phyloP scores from a whole-genome alignment of 164 flowering plant genomes.

The Sextonia rubra region DNA sequence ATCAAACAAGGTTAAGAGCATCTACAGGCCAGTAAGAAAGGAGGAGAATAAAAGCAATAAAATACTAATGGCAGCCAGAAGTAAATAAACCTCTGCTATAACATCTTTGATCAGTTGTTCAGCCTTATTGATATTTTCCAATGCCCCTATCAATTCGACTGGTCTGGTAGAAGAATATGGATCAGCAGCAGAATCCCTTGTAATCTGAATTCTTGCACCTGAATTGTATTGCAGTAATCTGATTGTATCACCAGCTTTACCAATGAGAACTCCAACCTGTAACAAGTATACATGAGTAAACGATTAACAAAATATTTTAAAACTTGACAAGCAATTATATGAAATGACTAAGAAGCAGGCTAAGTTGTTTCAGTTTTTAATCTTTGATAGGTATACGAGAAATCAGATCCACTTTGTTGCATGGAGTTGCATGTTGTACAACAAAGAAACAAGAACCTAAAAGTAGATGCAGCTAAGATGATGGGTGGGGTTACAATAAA shows the following conservation, averaged over 20 bases:
- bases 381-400: neutral
- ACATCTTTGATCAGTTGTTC: conserved; percentile 86
- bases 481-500: neutral
- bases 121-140: conserved; percentile 62
- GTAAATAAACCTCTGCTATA: conserved; percentile 66
- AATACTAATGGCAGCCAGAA: conserved; percentile 21
- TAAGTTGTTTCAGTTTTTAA: neutral
- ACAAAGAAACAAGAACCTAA: too few species aligned
- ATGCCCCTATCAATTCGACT: conserved; percentile 71
- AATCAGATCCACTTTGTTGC: neutral
- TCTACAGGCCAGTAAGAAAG: neutral
- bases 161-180: conserved; percentile 53
- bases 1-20: neutral
- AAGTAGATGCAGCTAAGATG: neutral
- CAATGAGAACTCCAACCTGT: conserved; percentile 96
- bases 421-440: neutral
- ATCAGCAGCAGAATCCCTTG: conserved; percentile 89
- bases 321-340: neutral
- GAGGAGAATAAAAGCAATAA: neutral
- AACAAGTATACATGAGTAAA: neutral
- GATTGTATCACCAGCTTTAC: conserved; percentile 91
- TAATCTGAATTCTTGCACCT: conserved; percentile 91
- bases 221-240: conserved; percentile 73
- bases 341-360: neutral
- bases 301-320: neutral